Evolutionary conservation across 139 green algal species (phyloP), one percentile per base, ranked within the genome.

Genomic region (Coccomyxa sp.): DNA sequence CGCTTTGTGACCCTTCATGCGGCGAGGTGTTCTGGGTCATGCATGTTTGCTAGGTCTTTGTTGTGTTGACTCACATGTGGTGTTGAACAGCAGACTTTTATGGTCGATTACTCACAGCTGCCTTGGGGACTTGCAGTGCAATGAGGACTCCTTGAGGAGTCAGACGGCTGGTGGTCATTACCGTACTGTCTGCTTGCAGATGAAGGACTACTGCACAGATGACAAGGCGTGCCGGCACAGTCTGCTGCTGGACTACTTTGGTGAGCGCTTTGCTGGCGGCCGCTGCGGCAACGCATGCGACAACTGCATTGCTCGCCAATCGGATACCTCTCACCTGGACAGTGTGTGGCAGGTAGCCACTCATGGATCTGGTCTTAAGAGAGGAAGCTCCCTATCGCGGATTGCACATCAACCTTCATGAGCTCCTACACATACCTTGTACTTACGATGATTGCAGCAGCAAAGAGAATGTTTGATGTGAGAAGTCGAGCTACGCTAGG

Each of bases 161-260:
- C 38, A 51, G 38, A 51, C 38, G 38, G 38, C 38, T 51, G 38
- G 38, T 51, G 38, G 7, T 51, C 7, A 7, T 51, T 51, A 7
- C 14, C 1, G 12, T 15, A 81, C 14, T 18, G 12, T 45, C 58
- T 76, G 15, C 13, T 13, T 85, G 38, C 80, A 91, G 89, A 86
- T 90, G 85, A 88, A 86, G 74, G 77, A 79, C 0, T 93, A 87
- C 51, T 93, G 89, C 81, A 76, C 84, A 32, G 81, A 89, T 0
- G 30, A 58, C 27, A n/a, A 76, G 32, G 51, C 27, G 0, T 93
- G 91, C 85, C 87, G 91, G 15, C 91, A 94, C 60, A 83, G 76
- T 0, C 68, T 82, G 18, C 77, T 95, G 80, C 67, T 94, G 58
- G 57, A 74, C 9, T 92, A 92, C 85, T 92, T 94, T 85, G 90